Percentiles rank a stretch among this genome's conserved stretches.
phyloP scores from a whole-genome alignment of 441 rosid species.

The Populus trichocarpa region DNA sequence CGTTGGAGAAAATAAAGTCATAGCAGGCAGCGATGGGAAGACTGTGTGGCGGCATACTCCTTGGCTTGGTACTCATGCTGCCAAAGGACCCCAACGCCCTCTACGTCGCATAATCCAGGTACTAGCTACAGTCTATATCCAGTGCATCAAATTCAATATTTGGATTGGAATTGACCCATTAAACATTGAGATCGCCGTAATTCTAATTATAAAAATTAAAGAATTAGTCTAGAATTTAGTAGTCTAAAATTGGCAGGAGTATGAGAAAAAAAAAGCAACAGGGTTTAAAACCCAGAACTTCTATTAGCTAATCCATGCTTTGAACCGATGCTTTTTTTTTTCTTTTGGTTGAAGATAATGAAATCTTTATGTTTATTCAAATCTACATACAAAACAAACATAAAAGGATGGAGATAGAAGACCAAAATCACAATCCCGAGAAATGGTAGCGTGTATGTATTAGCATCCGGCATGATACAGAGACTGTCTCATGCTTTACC shows the following conservation, averaged over 20 bases:
- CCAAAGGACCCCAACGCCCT: constrained; percentile 94
- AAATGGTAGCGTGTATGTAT: background rate
- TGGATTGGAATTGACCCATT: background rate
- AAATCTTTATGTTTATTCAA: background rate
- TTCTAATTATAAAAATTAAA: too few species aligned
- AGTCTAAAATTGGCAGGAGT: too few species aligned
- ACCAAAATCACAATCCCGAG: background rate
- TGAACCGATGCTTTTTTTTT: too few species aligned
- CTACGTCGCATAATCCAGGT: constrained; percentile 91
- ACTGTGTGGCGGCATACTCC: constrained; percentile 92
- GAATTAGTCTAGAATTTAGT: too few species aligned
- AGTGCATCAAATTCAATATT: background rate
- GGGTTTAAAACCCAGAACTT: background rate
- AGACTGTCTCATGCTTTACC: constrained; percentile 63
- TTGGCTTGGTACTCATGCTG: constrained; percentile 94
- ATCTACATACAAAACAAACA: background rate
- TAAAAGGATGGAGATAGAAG: background rate
- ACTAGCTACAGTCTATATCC: background rate
- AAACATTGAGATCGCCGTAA: background rate
- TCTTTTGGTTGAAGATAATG: too few species aligned
- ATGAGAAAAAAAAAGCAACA: background rate
- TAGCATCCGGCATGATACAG: constrained; percentile 58
- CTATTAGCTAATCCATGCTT: background rate
- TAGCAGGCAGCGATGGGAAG: constrained; percentile 88
- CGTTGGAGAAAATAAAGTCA: constrained; percentile 65